These are phyloP conservation scores for Tricholoma hemisulphureum DNA, from an alignment of 768 basidiomycete species.

Conservation along the genomic window DNA sequence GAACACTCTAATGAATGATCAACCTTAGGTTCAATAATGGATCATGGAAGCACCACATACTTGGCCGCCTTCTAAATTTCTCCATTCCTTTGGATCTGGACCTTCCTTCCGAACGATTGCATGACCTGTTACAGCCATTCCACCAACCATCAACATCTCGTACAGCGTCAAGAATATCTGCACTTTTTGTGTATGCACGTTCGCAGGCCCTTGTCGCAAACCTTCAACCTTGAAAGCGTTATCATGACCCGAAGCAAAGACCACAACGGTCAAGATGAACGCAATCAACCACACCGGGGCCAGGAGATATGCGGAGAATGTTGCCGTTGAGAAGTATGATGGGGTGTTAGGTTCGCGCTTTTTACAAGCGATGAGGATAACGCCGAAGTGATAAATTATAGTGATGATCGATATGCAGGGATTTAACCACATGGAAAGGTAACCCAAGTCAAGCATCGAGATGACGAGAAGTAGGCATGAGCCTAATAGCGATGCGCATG, in stretches of 20 bases:
- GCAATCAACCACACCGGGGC: constrained; percentile 31
- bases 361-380: constrained; percentile 25
- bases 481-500: constrained; percentile 23
- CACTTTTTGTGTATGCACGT: constrained; percentile 26
- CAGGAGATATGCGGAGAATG: constrained; percentile 31
- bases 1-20: not conserved
- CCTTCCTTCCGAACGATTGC: constrained; percentile 29
- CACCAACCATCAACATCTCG: constrained; percentile 25
- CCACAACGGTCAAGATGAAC: constrained; percentile 27
- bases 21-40: not conserved
- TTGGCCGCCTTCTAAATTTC: constrained; percentile 15
- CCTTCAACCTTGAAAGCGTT: constrained; percentile 16
- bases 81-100: constrained; percentile 31
- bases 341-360: constrained; percentile 25
- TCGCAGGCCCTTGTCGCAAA: constrained; percentile 27
- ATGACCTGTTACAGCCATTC: constrained; percentile 27
- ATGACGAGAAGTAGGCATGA: constrained; percentile 27
- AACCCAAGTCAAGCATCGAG: constrained; percentile 34
- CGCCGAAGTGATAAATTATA: constrained; percentile 26
- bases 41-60: constrained; percentile 4
- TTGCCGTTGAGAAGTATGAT: constrained; percentile 32
- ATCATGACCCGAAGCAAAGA: constrained; percentile 18
- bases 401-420: constrained; percentile 31
- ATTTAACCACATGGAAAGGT: constrained; percentile 33
- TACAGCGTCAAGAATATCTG: constrained; percentile 29